phyloP scores from a whole-genome alignment of 306 rosid genomes.

The Vigna mungo region DNA sequence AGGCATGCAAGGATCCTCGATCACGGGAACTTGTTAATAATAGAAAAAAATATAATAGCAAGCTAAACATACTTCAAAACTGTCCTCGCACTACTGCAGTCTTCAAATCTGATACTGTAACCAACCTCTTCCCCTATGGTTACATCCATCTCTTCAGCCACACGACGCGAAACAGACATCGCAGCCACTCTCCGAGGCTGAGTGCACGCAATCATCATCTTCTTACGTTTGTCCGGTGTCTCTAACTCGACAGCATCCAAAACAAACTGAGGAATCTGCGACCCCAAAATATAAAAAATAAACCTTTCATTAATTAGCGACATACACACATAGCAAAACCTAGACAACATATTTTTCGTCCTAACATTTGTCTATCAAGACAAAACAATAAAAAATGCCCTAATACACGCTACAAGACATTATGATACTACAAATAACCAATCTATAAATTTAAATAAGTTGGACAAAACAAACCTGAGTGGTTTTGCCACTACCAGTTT shows the following conservation, averaged over 20 bases:
- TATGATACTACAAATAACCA: not conserved
- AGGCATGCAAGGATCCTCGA: not conserved
- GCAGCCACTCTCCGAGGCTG: slow-evolving; percentile 98
- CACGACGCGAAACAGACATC: slow-evolving; percentile 97
- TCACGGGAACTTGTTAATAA: not conserved
- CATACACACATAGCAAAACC: not conserved
- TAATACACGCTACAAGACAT: slow-evolving; percentile 14
- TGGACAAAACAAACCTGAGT: slow-evolving; percentile 70
- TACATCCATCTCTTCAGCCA: slow-evolving; percentile 98
- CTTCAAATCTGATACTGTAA: slow-evolving; percentile 94
- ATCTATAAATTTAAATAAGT: not conserved
- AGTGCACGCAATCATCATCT: slow-evolving; percentile 92
- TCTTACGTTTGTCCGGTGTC: slow-evolving; percentile 74
- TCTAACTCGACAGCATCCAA: slow-evolving; percentile 82
- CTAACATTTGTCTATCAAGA: not conserved
- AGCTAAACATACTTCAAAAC: slow-evolving; percentile 75
- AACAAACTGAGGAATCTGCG: slow-evolving; percentile 91
- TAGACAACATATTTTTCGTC: not conserved
- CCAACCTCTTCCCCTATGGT: slow-evolving; percentile 95
- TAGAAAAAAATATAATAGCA: not conserved
- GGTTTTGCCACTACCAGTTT: slow-evolving; percentile 98
- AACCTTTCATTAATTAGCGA: not conserved
- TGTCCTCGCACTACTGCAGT: slow-evolving; percentile 86
- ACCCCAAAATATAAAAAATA: not conserved
- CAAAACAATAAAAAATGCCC: not conserved